Evolutionary conservation across 1,284 basidiomycete genomes (phyloP).

Genomic region (Xerocomus nothofagi): DNA sequence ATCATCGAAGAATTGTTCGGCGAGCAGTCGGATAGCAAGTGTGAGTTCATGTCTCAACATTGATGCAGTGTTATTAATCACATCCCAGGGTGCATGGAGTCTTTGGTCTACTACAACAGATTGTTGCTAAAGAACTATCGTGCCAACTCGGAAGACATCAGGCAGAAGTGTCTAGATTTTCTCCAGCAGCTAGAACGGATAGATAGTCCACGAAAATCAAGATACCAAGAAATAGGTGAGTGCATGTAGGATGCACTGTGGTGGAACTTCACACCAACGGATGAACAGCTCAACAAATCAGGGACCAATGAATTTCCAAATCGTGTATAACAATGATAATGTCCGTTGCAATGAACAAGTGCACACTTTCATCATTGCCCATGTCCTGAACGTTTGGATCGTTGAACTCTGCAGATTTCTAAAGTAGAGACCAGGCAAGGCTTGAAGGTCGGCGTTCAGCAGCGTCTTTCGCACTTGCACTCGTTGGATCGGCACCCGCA

Average conservation of each 20-base stretch:
- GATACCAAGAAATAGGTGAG: slow-evolving; percentile 68
- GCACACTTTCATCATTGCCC: not conserved
- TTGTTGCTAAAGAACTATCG: slow-evolving; percentile 51
- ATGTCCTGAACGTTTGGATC: not conserved
- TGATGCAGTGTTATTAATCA: not conserved
- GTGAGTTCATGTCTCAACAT: slow-evolving; percentile 45
- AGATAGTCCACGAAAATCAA: slow-evolving; percentile 56
- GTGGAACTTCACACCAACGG: not conserved
- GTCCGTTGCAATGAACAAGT: not conserved
- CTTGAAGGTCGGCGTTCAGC: not conserved
- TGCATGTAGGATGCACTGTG: slow-evolving; percentile 4
- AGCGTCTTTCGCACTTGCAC: not conserved
- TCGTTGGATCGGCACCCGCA: not conserved
- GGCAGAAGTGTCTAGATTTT: slow-evolving; percentile 50
- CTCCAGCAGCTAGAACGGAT: slow-evolving; percentile 53
- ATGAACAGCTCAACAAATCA: slow-evolving; percentile 24
- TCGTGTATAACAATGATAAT: slow-evolving; percentile 3
- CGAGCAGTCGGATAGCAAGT: slow-evolving; percentile 92
- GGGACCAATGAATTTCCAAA: not conserved
- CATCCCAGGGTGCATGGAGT: slow-evolving; percentile 85
- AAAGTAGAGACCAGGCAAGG: not conserved
- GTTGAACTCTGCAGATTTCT: not conserved
- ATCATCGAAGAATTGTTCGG: slow-evolving; percentile 86
- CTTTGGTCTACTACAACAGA: slow-evolving; percentile 79
- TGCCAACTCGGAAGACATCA: slow-evolving; percentile 40